Evolutionary conservation across 73 alveolate genomes (phyloP).

Genomic region (Vitrella brassicaformis): DNA sequence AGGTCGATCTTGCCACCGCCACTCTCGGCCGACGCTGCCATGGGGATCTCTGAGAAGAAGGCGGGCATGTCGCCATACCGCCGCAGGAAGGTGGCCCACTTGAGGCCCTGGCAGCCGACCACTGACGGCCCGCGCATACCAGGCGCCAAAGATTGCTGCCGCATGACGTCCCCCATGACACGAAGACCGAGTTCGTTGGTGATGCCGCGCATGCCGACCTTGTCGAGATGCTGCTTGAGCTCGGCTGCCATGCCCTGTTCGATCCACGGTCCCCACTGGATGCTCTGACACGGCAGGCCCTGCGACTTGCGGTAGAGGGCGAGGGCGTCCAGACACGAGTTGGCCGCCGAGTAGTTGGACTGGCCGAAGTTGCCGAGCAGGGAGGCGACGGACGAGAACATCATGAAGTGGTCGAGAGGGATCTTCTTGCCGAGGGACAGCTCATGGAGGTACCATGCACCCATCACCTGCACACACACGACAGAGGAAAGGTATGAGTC

Average conservation of each 20-base stretch:
- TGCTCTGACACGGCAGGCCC: constrained; percentile 10
- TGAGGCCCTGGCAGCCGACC: not conserved
- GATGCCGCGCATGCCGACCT: not conserved
- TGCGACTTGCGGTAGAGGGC: constrained; percentile 13
- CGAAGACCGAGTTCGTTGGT: not conserved
- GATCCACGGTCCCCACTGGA: constrained; percentile 39
- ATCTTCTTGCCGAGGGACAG: not conserved
- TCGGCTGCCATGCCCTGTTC: constrained; percentile 2
- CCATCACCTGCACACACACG: too few relatives aligned
- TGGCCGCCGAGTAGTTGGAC: constrained; percentile 10
- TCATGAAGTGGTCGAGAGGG: not conserved
- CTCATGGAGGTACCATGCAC: not conserved
- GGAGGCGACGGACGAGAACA: constrained; percentile 34
- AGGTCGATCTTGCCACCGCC: not conserved
- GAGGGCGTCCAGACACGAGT: constrained; percentile 8
- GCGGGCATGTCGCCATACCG: not conserved
- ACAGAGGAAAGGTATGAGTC: too few relatives aligned
- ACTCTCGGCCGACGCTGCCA: too few relatives aligned
- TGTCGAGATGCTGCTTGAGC: not conserved
- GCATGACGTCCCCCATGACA: not conserved
- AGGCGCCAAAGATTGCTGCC: too few relatives aligned
- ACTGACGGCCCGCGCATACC: not conserved
- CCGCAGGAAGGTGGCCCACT: not conserved
- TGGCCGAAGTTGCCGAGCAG: constrained; percentile 39
- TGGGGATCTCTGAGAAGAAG: not conserved